These are phyloP conservation scores for Pittosporum tobira DNA, from an alignment of 129 eudicot species.

Conservation along the genomic window DNA sequence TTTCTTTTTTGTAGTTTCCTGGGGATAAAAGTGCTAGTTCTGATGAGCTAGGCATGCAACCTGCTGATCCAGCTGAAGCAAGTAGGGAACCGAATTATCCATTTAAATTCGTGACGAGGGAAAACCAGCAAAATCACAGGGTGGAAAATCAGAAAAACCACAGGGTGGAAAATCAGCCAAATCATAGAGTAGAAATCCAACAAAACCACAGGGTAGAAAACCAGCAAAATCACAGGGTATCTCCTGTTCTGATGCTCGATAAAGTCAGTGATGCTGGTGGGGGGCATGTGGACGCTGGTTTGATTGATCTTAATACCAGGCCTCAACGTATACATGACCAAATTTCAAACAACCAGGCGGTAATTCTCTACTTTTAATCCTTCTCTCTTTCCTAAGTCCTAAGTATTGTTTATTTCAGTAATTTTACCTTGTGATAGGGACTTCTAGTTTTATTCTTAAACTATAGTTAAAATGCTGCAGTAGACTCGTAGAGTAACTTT, in stretches of 20 bases:
- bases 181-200: too few species aligned
- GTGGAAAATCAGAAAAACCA: too few species aligned
- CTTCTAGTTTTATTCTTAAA: not conserved
- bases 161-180: too few species aligned
- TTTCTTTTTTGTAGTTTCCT: slow-evolving; percentile 49
- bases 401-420: not conserved
- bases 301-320: slow-evolving; percentile 78
- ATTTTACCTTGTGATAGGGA: not conserved
- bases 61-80: slow-evolving; percentile 44
- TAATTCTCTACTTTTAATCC: not conserved
- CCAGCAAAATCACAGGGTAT: slow-evolving; percentile 36
- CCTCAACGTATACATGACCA: slow-evolving; percentile 73
- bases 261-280: slow-evolving; percentile 24
- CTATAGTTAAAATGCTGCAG: not conserved
- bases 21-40: slow-evolving; percentile 51
- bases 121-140: slow-evolving; percentile 39
- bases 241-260: slow-evolving; percentile 29
- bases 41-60: slow-evolving; percentile 50
- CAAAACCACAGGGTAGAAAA: too few species aligned
- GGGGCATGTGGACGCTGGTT: slow-evolving; percentile 45
- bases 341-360: slow-evolving; percentile 64
- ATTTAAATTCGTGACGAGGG: slow-evolving; percentile 26
- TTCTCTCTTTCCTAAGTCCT: too few species aligned
- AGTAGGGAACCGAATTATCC: slow-evolving; percentile 47
- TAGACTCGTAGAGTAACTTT: slow-evolving; percentile 11